phyloP scores from a whole-genome alignment of 768 basidiomycete species.

The Tricholoma terreum region DNA sequence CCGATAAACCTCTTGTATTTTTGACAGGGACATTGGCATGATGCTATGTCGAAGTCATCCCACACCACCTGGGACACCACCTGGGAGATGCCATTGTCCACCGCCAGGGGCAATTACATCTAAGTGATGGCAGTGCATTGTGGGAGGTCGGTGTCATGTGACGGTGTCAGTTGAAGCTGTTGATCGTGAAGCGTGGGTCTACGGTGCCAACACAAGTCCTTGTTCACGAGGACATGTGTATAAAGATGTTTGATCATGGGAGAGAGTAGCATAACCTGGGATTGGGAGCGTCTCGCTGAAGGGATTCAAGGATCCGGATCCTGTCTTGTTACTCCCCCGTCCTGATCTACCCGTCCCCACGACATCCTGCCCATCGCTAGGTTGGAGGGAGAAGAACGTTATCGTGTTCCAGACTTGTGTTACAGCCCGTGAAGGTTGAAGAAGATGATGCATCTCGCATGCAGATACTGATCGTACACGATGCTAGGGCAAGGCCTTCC shows the following conservation, averaged over 20 bases:
- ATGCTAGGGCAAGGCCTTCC: background rate
- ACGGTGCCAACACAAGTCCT: too few relatives aligned
- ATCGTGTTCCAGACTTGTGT: background rate
- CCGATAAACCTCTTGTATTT: background rate
- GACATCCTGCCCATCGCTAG: too few relatives aligned
- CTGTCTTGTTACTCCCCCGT: background rate
- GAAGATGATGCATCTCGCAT: background rate
- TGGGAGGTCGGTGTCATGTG: background rate
- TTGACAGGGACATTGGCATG: background rate
- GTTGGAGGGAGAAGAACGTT: background rate
- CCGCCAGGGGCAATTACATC: too few relatives aligned
- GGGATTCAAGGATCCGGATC: background rate
- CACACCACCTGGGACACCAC: background rate
- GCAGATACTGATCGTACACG: background rate
- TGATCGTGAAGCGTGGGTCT: too few relatives aligned
- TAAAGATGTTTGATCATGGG: background rate
- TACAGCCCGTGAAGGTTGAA: background rate
- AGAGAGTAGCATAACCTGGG: background rate
- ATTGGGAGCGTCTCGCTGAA: background rate
- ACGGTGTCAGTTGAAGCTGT: too few relatives aligned
- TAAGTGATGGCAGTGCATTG: background rate
- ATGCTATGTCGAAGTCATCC: background rate
- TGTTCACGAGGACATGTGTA: background rate
- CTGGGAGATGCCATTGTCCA: background rate
- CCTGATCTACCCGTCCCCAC: background rate